A percentile compares a stretch with the other conserved stretches of the same genome.
Conservation (phyloP, 192 early-diverging fungal genomes). For the Gigaspora rosea region DNA sequence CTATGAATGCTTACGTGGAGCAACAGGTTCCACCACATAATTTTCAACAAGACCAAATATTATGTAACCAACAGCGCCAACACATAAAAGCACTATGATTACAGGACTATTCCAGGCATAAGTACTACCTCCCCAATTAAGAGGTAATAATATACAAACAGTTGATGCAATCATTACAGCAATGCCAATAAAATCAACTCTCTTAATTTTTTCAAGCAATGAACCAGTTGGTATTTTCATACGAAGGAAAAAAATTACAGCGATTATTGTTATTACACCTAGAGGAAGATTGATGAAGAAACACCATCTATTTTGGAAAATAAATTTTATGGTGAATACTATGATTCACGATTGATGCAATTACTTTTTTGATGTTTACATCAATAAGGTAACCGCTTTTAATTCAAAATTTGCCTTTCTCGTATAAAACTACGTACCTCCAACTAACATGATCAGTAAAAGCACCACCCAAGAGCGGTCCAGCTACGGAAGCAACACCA, state of each 20-base stretch:
- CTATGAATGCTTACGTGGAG: conserved; percentile 47
- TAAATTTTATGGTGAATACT: background rate
- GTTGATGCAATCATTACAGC: conserved; percentile 53
- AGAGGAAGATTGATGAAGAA: conserved; percentile 64
- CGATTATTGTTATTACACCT: conserved; percentile 50
- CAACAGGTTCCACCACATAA: conserved; percentile 69
- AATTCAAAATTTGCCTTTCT: no score
- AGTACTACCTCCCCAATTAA: no score
- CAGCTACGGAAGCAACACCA: conserved; percentile 55
- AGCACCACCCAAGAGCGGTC: conserved; percentile 46
- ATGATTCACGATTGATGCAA: background rate
- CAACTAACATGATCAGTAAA: conserved; percentile 45
- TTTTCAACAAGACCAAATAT: conserved; percentile 67
- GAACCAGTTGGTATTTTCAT: conserved; percentile 53
- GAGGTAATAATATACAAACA: conserved; percentile 30
- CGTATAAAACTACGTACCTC: conserved; percentile 34
- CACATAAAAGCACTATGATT: conserved; percentile 32
- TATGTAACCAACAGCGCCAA: conserved; percentile 48
- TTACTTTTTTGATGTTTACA: background rate
- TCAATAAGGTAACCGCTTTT: no score
- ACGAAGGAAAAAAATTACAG: conserved; percentile 55
- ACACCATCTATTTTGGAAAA: conserved; percentile 38
- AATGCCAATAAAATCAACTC: conserved; percentile 67
- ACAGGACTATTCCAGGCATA: no score
- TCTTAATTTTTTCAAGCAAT: conserved; percentile 52